Evolutionary conservation across 305 asterid species (phyloP).

Genomic region (Petunia hybrid): DNA sequence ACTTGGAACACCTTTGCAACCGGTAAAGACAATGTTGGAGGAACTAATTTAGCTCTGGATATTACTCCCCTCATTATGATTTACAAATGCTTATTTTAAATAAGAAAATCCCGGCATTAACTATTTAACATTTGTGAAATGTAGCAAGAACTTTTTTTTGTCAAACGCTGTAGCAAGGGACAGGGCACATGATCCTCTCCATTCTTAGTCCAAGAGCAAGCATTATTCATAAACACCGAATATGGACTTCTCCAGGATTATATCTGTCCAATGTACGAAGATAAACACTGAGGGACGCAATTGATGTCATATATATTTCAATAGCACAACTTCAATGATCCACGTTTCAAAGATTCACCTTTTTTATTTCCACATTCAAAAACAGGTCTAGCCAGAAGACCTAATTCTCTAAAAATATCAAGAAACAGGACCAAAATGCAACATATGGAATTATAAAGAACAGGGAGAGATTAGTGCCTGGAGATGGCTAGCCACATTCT

Average conservation of each 20-base stretch:
- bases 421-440: slow-evolving; percentile 13
- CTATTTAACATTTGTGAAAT: neutral
- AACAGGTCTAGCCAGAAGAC: neutral
- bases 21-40: neutral
- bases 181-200: neutral
- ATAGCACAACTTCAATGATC: neutral
- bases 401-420: slow-evolving; percentile 3
- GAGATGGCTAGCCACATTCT: slow-evolving; percentile 94
- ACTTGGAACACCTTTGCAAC: slow-evolving; percentile 7
- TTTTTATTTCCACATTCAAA: slow-evolving; percentile 5
- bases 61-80: neutral
- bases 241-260: neutral
- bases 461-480: slow-evolving; percentile 55
- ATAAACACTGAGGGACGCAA: neutral
- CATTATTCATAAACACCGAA: neutral
- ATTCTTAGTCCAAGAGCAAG: neutral
- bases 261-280: neutral
- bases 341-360: neutral
- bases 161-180: neutral
- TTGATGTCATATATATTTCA: neutral
- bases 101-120: neutral
- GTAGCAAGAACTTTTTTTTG: neutral
- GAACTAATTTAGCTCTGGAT: neutral
- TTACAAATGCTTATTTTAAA: neutral
- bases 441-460: slow-evolving; percentile 18